Base-by-base conservation (phyloP, 2,329 filamentous ascomycete species). In the Ascochyta rabiei region DNA sequence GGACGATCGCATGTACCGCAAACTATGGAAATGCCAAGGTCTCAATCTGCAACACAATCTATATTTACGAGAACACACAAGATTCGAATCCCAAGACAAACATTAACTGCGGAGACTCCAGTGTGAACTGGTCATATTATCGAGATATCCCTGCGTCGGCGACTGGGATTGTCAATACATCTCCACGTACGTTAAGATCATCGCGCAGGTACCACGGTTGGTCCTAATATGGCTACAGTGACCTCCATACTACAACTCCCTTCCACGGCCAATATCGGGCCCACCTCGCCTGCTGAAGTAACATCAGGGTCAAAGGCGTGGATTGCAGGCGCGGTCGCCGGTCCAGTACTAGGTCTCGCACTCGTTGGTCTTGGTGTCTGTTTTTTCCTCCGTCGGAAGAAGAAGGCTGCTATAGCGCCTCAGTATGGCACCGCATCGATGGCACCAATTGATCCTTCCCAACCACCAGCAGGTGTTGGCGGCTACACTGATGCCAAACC, bases 241-340 rank as follows among this genome's bases (percentile, higher is more conserved):
- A 33, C 24, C 42, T 51, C 53, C 6, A 31, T 21, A 7, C 31
- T 43, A 3, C 42, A 26, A 39, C 16, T 31, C 13, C 19, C 37
- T 12, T 47, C 52, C 6, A 52, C 38, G 5, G 34, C 43, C 6
- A n/a, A 28, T 19, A 18, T 13, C 4, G 30, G 5, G 2, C 23
- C 44, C 19, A 19, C 34, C 2, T 48, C 15, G 24, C 15, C 16
- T 6, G 23, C 37, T 28, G 18, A 30, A 10, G 26, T 39, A 33
- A 34, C 31, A 2, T 54, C 59, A n/a, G 21, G 45, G 8, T 68
- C 64, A 12, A 71, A 71, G 49, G 64, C 62, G 9, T 71, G 67
- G 69, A 71, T 72, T 24, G 67, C 66, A 30, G 69, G 69, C 16
- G 67, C 59, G 7, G 66, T 71, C 6, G 56, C 64, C 6, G 68